Evolutionary conservation across 305 asterid species (phyloP).

Genomic region (Nicotiana rustica): DNA sequence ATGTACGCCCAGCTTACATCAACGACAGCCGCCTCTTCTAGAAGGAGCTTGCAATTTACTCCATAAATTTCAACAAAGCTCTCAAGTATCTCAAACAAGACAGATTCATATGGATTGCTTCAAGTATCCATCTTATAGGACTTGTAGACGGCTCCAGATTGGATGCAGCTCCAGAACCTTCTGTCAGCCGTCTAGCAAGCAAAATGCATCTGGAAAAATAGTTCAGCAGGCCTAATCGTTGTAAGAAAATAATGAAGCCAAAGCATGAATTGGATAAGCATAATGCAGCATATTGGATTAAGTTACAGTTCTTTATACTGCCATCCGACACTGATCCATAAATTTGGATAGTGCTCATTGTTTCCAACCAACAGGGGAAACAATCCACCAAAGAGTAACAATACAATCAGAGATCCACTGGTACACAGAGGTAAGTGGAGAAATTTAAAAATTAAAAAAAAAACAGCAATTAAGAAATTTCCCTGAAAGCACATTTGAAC

Average conservation of each 20-base stretch:
- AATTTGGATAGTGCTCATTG: not conserved
- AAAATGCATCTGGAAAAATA: slow-evolving; percentile 84
- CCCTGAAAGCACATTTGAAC: no score
- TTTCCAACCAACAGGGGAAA: slow-evolving; percentile 10
- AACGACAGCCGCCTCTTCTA: no score
- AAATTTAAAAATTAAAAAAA: no score
- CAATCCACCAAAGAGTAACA: slow-evolving; percentile 27
- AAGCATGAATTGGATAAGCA: slow-evolving; percentile 22
- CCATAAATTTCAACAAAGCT: slow-evolving; percentile 49
- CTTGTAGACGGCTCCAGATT: slow-evolving; percentile 37
- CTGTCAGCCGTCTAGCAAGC: slow-evolving; percentile 52
- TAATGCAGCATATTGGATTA: not conserved
- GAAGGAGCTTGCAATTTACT: slow-evolving; percentile 7
- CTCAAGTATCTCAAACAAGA: slow-evolving; percentile 93
- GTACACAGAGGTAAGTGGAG: no score
- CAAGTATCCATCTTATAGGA: slow-evolving; percentile 66
- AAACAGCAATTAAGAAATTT: no score
- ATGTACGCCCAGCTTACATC: no score
- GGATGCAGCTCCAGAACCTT: slow-evolving; percentile 41
- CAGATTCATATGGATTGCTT: slow-evolving; percentile 84
- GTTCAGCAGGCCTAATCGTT: slow-evolving; percentile 84
- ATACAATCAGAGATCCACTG: no score
- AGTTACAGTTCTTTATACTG: not conserved
- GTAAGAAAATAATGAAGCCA: slow-evolving; percentile 44
- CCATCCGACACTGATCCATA: slow-evolving; percentile 1